Evolutionary conservation across 2,329 filamentous ascomycete species (phyloP).

Genomic region (Talaromyces sp.): DNA sequence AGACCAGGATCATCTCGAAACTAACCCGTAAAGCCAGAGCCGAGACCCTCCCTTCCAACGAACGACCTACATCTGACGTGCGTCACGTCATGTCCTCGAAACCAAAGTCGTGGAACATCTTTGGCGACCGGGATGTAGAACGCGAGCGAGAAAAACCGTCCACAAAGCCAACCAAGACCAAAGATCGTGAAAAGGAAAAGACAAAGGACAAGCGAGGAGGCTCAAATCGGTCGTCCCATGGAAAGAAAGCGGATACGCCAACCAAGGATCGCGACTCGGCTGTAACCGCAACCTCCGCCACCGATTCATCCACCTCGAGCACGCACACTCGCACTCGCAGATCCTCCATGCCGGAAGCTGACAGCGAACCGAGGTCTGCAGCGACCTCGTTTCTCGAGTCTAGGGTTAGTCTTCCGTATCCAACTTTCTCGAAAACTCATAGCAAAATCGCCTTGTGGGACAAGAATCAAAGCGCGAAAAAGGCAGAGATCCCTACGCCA

Average conservation of each 20-base stretch:
- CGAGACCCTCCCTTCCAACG: neutral
- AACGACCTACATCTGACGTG: neutral
- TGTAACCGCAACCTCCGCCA: slow-evolving; percentile 8
- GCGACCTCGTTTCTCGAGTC: slow-evolving; percentile 40
- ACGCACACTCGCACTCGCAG: slow-evolving; percentile 12
- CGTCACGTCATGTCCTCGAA: slow-evolving; percentile 9
- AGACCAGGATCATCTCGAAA: neutral
- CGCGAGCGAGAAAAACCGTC: slow-evolving; percentile 7
- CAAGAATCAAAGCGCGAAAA: slow-evolving; percentile 47
- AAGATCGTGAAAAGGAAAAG: slow-evolving; percentile 17
- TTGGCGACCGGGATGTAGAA: slow-evolving; percentile 9
- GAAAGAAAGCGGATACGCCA: slow-evolving; percentile 13
- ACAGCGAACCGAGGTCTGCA: slow-evolving; percentile 19
- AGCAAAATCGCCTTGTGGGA: slow-evolving; percentile 79
- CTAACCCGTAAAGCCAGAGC: neutral
- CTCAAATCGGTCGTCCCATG: slow-evolving; percentile 13
- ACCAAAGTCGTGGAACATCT: slow-evolving; percentile 11
- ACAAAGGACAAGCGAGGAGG: slow-evolving; percentile 6
- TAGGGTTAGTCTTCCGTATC: slow-evolving; percentile 63
- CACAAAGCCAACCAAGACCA: slow-evolving; percentile 17
- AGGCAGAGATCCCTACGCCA: slow-evolving; percentile 55
- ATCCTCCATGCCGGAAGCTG: slow-evolving; percentile 15
- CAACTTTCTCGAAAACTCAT: slow-evolving; percentile 81
- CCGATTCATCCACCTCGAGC: slow-evolving; percentile 12
- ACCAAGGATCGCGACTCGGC: slow-evolving; percentile 15